Percentiles rank a stretch among this genome's conserved stretches.
Conservation (phyloP, 2,329 filamentous ascomycete species). For the Talaromyces sp. region DNA sequence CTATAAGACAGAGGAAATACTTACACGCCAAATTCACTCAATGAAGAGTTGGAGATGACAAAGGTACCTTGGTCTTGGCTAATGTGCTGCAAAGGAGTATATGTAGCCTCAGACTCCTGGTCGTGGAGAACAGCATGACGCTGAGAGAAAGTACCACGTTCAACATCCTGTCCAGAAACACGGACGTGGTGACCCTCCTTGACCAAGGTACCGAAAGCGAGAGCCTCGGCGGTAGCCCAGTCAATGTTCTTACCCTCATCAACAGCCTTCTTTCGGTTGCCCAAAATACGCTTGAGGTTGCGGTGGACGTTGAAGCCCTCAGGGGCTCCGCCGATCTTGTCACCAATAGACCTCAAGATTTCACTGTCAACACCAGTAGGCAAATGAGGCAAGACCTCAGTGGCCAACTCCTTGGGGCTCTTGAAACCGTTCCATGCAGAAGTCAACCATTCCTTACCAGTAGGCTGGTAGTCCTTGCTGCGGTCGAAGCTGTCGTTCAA, state of each 20-base stretch:
- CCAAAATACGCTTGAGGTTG: constrained; percentile 94
- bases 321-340: constrained; percentile 72
- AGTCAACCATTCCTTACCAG: constrained; percentile 96
- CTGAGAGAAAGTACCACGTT: constrained; percentile 99
- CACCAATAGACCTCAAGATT: constrained; percentile 75
- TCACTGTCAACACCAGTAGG: constrained; percentile 74
- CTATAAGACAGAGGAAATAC: constrained; percentile 25
- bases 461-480: constrained; percentile 96
- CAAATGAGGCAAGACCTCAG: constrained; percentile 87
- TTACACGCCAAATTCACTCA: constrained; percentile 66
- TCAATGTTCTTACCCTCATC: constrained; percentile 91
- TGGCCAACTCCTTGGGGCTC: constrained; percentile 93
- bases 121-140: constrained; percentile 96
- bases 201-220: constrained; percentile 89
- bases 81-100: constrained; percentile 86
- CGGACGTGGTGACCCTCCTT: constrained; percentile 94
- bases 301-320: constrained; percentile 87
- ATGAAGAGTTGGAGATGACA: constrained; percentile 93
- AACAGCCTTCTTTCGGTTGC: constrained; percentile 85
- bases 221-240: constrained; percentile 93
- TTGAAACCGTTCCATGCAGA: constrained; percentile 99
- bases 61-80: constrained; percentile 91
- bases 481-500: constrained; percentile 95
- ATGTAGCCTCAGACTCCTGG: constrained; percentile 88
- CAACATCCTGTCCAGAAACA: constrained; percentile 96